A percentile compares a stretch with the other conserved stretches of the same genome.
Conservation (phyloP, 768 basidiomycete genomes). For the Tremella fuciformis region DNA sequence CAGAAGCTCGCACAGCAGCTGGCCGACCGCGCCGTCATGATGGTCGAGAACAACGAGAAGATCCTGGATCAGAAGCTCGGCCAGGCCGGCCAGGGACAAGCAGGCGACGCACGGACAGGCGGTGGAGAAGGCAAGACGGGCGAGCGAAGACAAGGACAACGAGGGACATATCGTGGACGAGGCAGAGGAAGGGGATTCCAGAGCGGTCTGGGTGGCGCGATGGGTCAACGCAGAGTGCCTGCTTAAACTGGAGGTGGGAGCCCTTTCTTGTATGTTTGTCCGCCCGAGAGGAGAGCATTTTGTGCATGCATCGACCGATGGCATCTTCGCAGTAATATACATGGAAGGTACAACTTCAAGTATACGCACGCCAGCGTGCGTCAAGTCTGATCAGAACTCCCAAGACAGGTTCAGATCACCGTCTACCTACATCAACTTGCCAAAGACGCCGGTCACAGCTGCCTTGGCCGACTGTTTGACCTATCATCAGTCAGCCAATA, state of each 20-base stretch:
- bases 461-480: constrained; percentile 51
- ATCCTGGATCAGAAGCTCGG: constrained; percentile 79
- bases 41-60: constrained; percentile 94
- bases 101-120: constrained; percentile 47
- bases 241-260: constrained; percentile 8
- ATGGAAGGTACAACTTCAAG: background rate
- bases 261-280: constrained; percentile 1
- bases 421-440: constrained; percentile 29
- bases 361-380: too few species aligned
- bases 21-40: constrained; percentile 76
- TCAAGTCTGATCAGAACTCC: too few species aligned
- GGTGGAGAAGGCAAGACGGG: constrained; percentile 19
- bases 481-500: constrained; percentile 12
- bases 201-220: constrained; percentile 35
- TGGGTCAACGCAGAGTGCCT: constrained; percentile 27
- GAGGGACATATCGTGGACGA: constrained; percentile 24
- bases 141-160: constrained; percentile 60
- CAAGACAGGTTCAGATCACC: too few species aligned
- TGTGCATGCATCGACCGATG: constrained; percentile 1
- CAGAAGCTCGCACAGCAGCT: constrained; percentile 87
- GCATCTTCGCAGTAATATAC: background rate
- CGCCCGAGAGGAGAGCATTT: background rate
- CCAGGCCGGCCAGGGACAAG: constrained; percentile 60
- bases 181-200: constrained; percentile 46
- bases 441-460: constrained; percentile 43